phyloP scores from a whole-genome alignment of 345 rosid genomes.

The Passiflora organensis region DNA sequence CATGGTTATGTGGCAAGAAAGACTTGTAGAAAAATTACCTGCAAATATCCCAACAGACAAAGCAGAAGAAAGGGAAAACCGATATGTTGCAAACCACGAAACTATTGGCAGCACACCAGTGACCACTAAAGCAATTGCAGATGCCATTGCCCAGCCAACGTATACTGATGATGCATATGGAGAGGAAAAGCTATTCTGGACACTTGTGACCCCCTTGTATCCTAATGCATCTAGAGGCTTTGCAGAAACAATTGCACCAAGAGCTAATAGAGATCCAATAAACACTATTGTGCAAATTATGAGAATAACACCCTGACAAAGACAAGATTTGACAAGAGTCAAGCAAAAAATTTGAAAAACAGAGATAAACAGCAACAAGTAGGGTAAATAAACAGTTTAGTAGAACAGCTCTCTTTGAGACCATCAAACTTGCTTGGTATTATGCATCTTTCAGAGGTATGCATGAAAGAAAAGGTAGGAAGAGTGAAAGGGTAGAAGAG shows the following conservation, averaged over 20 bases:
- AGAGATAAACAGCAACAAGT: not conserved
- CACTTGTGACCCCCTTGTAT: constrained; percentile 72
- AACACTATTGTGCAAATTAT: constrained; percentile 58
- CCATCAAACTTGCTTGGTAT: not conserved
- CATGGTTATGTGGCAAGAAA: constrained; percentile 7
- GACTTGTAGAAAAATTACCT: constrained; percentile 39
- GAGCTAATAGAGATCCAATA: constrained; percentile 64
- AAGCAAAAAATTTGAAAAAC: constrained; percentile 3
- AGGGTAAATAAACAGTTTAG: not conserved
- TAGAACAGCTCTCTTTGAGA: not conserved
- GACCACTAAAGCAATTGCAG: constrained; percentile 83
- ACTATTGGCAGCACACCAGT: constrained; percentile 88
- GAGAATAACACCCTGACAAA: constrained; percentile 66
- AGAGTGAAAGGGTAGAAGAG: constrained; percentile 2
- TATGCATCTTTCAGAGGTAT: not conserved
- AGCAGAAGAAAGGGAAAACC: constrained; percentile 91
- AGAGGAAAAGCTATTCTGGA: constrained; percentile 53
- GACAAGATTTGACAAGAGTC: constrained; percentile 12
- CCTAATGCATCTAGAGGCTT: constrained; percentile 73
- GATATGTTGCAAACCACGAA: constrained; percentile 96
- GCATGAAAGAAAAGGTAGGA: not conserved
- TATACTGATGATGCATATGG: constrained; percentile 84
- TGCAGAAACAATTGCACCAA: constrained; percentile 85
- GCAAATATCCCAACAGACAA: constrained; percentile 69
- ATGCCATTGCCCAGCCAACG: constrained; percentile 98